A percentile compares a stretch with the other conserved stretches of the same genome.
Evolutionary conservation across 495 filamentous ascomycete genomes (phyloP).

Genomic region (Antarctomyces pellizariae): DNA sequence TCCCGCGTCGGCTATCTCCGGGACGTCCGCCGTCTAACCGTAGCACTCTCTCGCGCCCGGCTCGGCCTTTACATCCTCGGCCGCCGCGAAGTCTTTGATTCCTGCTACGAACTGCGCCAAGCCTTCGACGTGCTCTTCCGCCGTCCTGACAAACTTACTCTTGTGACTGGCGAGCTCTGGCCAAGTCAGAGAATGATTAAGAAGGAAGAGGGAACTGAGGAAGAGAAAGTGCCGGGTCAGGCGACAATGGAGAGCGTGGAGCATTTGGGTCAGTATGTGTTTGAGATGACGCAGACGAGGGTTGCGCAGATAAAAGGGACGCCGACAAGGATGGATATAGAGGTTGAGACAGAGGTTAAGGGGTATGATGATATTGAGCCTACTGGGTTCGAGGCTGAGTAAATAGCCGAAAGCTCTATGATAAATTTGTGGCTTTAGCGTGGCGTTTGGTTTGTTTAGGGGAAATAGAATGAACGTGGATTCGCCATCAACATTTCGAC

Average conservation of each 20-base stretch:
- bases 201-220: slow-evolving; percentile 28
- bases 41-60: slow-evolving; percentile 85
- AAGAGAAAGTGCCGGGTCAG: slow-evolving; percentile 19
- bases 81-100: slow-evolving; percentile 69
- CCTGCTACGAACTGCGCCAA: slow-evolving; percentile 66
- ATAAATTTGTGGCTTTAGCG: background rate
- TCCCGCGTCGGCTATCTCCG: slow-evolving; percentile 80
- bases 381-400: too few relatives aligned
- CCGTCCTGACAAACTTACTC: slow-evolving; percentile 51
- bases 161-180: slow-evolving; percentile 72
- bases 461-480: too few relatives aligned
- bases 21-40: slow-evolving; percentile 80
- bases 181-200: slow-evolving; percentile 36
- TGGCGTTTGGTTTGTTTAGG: too few relatives aligned
- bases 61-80: slow-evolving; percentile 87
- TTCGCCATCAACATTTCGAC: too few relatives aligned
- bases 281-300: slow-evolving; percentile 82
- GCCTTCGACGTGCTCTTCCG: slow-evolving; percentile 56
- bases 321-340: background rate
- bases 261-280: slow-evolving; percentile 92
- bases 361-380: too few relatives aligned
- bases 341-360: background rate
- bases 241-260: slow-evolving; percentile 71
- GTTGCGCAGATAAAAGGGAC: slow-evolving; percentile 28
- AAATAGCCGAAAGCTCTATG: too few relatives aligned